These are phyloP conservation scores for Quercus robur DNA, from an alignment of 306 rosid species.

Conservation along the genomic window DNA sequence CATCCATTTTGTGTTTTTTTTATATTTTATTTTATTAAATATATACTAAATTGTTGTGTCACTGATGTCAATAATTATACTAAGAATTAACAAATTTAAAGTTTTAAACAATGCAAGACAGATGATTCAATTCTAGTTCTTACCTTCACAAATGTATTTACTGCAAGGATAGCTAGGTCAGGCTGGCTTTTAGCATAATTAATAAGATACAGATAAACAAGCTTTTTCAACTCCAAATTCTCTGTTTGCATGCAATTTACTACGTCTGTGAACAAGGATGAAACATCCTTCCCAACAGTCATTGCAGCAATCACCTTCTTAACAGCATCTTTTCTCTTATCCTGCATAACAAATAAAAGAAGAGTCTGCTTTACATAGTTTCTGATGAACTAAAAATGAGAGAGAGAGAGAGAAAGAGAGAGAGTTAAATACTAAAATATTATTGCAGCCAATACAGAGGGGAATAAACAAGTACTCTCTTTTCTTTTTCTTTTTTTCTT, in stretches of 20 bases:
- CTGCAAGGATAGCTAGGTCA: slow-evolving; percentile 96
- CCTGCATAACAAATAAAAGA: slow-evolving; percentile 46
- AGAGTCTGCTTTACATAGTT: slow-evolving; percentile 7
- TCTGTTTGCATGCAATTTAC: slow-evolving; percentile 99
- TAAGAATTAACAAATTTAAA: neutral
- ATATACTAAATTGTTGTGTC: too few species aligned
- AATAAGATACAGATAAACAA: slow-evolving; percentile 89
- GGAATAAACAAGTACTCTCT: too few species aligned
- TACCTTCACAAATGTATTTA: slow-evolving; percentile 98
- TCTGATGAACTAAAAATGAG: neutral
- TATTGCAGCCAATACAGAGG: neutral
- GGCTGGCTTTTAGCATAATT: slow-evolving; percentile 99
- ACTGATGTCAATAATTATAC: neutral
- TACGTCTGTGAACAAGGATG: slow-evolving; percentile 93
- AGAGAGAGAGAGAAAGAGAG: too few species aligned
- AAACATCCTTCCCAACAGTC: slow-evolving; percentile 99
- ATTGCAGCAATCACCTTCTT: slow-evolving; percentile 99
- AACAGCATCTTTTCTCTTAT: slow-evolving; percentile 98
- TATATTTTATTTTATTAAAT: too few species aligned
- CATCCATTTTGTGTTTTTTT: neutral
- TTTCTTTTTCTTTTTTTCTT: too few species aligned
- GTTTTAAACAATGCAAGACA: neutral
- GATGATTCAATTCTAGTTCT: slow-evolving; percentile 17
- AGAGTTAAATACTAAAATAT: neutral
- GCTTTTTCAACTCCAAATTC: slow-evolving; percentile 95